Percentiles rank a stretch among this genome's conserved stretches.
phyloP scores from a whole-genome alignment of 148 eudicot genomes.

The Fagopyrum tataricum region DNA sequence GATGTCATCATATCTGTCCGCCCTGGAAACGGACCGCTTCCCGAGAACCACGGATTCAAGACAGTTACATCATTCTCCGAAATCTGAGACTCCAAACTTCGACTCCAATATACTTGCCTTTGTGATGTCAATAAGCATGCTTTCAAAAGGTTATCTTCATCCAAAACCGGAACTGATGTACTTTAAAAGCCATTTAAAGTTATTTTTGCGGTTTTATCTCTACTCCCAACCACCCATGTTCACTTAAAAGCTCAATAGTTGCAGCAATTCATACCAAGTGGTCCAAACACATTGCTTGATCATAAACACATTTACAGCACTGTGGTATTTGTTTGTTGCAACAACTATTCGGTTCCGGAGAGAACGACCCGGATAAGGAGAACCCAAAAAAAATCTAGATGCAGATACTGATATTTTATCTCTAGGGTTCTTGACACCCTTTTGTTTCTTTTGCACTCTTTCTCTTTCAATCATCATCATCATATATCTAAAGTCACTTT shows the following conservation, averaged over 20 bases:
- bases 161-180: background rate
- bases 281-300: constrained; percentile 11
- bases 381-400: background rate
- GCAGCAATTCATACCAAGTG: background rate
- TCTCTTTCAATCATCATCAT: background rate
- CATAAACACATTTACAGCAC: background rate
- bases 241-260: background rate
- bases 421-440: background rate
- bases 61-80: constrained; percentile 64
- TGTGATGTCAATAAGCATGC: background rate
- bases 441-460: background rate
- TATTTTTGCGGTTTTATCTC: background rate
- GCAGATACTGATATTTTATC: background rate
- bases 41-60: constrained; percentile 79
- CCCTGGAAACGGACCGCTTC: constrained; percentile 84
- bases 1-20: constrained; percentile 72
- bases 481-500: constrained; percentile 6
- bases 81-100: constrained; percentile 28
- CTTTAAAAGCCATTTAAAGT: background rate
- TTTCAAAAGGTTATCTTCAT: background rate
- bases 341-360: background rate
- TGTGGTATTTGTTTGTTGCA: background rate
- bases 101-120: background rate
- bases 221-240: constrained; percentile 1
- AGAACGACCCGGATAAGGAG: background rate